phyloP scores from a whole-genome alignment of 352 stramenopile species.

The Pythium sp. region DNA sequence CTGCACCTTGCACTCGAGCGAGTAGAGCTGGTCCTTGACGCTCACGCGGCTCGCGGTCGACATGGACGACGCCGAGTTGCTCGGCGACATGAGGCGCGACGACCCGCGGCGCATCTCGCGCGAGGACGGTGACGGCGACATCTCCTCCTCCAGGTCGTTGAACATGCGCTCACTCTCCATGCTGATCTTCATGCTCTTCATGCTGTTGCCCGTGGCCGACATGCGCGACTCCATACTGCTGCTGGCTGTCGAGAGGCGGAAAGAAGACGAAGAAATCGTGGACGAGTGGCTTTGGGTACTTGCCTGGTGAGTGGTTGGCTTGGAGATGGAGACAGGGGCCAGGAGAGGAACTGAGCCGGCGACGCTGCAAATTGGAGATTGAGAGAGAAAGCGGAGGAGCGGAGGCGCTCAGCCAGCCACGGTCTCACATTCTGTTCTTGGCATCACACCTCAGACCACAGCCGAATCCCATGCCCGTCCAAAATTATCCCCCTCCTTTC shows the following conservation, averaged over 20 bases:
- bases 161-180: conserved; percentile 84
- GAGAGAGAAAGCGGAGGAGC: not conserved
- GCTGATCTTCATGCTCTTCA: conserved; percentile 83
- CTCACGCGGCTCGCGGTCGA: conserved; percentile 38
- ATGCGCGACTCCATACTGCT: conserved; percentile 57
- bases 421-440: not conserved
- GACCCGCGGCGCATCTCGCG: conserved; percentile 61
- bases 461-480: not conserved
- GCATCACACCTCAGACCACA: not conserved
- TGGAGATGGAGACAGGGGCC: not conserved
- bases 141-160: conserved; percentile 69
- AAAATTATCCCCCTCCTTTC: not conserved
- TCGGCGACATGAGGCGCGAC: conserved; percentile 57
- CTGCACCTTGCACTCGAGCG: conserved; percentile 75
- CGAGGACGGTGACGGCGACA: conserved; percentile 48
- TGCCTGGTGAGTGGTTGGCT: not conserved
- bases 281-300: not conserved
- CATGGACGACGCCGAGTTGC: conserved; percentile 41
- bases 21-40: conserved; percentile 80
- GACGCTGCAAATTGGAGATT: conserved; percentile 7
- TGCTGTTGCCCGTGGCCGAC: conserved; percentile 52
- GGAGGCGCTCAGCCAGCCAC: not conserved
- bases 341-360: not conserved
- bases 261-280: conserved; percentile 9
- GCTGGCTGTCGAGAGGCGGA: conserved; percentile 1